phyloP scores from a whole-genome alignment of 176 grass and related monocot genomes.

The Elymus sibiricus region DNA sequence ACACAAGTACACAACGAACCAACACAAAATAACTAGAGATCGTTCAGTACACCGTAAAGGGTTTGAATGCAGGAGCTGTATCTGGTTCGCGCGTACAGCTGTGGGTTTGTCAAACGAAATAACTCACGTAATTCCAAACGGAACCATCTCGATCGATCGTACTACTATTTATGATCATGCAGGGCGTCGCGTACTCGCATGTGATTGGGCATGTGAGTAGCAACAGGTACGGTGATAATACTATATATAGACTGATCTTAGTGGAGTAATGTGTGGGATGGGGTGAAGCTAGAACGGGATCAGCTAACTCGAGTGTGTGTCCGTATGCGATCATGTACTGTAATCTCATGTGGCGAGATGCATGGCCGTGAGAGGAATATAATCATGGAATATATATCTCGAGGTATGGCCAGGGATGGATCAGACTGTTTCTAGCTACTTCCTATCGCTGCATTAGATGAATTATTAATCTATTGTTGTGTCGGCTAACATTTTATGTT shows the following conservation, averaged over 20 bases:
- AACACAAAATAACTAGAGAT: background rate
- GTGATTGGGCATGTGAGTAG: background rate
- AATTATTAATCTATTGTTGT: background rate
- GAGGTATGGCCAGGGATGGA: background rate
- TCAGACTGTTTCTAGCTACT: background rate
- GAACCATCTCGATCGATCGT: background rate
- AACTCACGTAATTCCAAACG: background rate
- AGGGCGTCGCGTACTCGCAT: background rate
- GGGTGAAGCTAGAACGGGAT: background rate
- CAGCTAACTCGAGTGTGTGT: slow-evolving; percentile 8
- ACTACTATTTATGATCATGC: background rate
- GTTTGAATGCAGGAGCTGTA: background rate
- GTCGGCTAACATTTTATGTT: background rate
- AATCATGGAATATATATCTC: background rate
- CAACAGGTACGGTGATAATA: background rate
- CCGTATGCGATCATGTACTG: background rate
- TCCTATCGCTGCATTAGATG: background rate
- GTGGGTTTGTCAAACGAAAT: background rate
- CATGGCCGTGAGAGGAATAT: background rate
- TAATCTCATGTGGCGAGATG: background rate
- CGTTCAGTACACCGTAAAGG: background rate
- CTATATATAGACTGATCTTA: background rate
- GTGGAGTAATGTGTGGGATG: background rate
- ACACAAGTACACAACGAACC: background rate
- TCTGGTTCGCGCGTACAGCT: background rate